Base-by-base conservation (phyloP, 305 asterid species). In the Caryopteris hybrid region DNA sequence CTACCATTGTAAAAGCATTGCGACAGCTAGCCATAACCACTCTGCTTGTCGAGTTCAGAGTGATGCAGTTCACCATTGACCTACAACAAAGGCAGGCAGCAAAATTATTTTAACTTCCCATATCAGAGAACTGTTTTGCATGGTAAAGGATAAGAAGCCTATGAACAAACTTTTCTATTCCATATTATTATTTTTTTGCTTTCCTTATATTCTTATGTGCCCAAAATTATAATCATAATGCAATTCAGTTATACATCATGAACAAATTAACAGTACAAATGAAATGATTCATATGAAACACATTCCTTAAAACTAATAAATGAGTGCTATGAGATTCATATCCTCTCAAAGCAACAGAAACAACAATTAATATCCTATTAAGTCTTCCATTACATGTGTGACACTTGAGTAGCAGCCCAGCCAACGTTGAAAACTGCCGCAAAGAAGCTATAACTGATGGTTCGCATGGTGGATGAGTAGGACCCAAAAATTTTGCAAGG, bases 31-130 rank as follows among this genome's bases (percentile, higher is more conserved):
- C 80, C 80, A 92, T 73, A 14, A 86, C 96, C 56, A 86, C 96
- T 82, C 96, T 81, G 87, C 93, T 92, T 7, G 96, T 80, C n/a
- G 96, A 86, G 58, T 88, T 88, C 77, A 92, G 79, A 61, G 96
- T 89, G 65, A 92, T 92, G 90, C 96, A 92, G 81, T 89, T 92
- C 86, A 92, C 96, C 98, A 92, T 89, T 4, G 98, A 89, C 98
- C 96, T 92, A 69, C 76, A 80, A 61, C 48, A 78, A 11, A 55
- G 59, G 70, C 6, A 73, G 21, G 25, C 55, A 45, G 59, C 46
- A 59, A 21, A 27, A 43, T 55, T 48, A n/a, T 64, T 25, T n/a
- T 38, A 25, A 60, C 23, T 18, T 47, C 10, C 33, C 38, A 27
- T n/a, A 58, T 21, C 14, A 14, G 6, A 23, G 13, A 57, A 23